Evolutionary conservation across 306 rosid genomes (phyloP).

Genomic region (Quercus wislizeni): DNA sequence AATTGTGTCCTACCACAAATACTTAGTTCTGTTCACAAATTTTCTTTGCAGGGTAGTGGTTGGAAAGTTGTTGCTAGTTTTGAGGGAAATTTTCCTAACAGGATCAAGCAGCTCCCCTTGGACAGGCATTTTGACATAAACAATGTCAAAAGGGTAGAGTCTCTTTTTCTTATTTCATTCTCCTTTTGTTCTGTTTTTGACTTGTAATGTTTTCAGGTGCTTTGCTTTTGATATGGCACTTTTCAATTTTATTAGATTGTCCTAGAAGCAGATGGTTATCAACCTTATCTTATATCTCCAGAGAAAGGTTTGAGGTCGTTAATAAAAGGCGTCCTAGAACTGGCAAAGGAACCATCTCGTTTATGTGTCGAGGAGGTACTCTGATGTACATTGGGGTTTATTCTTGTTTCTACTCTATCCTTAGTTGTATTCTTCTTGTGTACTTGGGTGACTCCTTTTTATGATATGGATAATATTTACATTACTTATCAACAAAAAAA

Average conservation of each 20-base stretch:
- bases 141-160: slow-evolving; percentile 87
- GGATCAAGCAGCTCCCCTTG: slow-evolving; percentile 91
- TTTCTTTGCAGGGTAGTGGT: slow-evolving; percentile 81
- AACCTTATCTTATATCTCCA: slow-evolving; percentile 97
- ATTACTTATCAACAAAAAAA: too few species aligned
- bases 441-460: too few species aligned
- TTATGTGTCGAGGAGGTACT: slow-evolving; percentile 97
- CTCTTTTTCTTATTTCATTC: slow-evolving; percentile 8
- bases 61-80: slow-evolving; percentile 99
- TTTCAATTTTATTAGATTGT: slow-evolving; percentile 60
- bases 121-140: slow-evolving; percentile 96
- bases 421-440: too few species aligned
- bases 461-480: too few species aligned
- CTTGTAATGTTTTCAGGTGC: not conserved
- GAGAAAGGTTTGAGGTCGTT: slow-evolving; percentile 96
- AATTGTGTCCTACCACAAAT: too few species aligned
- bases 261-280: slow-evolving; percentile 99
- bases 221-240: slow-evolving; percentile 9
- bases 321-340: slow-evolving; percentile 95
- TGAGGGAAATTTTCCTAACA: slow-evolving; percentile 91
- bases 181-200: not conserved
- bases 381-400: not conserved
- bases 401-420: not conserved
- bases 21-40: not conserved
- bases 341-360: slow-evolving; percentile 94